These are phyloP conservation scores for Pluteus cervinus DNA, from an alignment of 768 basidiomycete genomes.

Conservation along the genomic window DNA sequence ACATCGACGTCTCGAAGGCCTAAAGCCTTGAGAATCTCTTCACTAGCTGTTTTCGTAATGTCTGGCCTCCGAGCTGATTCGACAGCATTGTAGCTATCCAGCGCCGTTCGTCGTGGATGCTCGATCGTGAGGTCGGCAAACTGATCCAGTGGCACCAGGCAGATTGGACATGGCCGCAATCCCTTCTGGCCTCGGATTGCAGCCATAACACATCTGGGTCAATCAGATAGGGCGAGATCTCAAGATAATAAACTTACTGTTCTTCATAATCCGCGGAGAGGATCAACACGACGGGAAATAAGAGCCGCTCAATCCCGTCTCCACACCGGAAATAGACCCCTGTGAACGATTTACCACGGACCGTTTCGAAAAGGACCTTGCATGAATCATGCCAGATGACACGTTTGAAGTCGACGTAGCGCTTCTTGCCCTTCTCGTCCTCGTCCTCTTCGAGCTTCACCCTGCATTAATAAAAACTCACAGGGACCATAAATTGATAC, in stretches of 20 bases:
- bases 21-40: conserved; percentile 14
- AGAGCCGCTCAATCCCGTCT: conserved; percentile 13
- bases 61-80: conserved; percentile 8
- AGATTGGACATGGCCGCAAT: conserved; percentile 30
- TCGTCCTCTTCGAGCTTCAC: conserved; percentile 25
- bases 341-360: conserved; percentile 11
- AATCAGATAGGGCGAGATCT: no score
- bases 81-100: conserved; percentile 12
- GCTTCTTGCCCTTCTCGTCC: conserved; percentile 19
- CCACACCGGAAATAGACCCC: conserved; percentile 21
- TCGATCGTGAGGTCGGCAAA: conserved; percentile 15
- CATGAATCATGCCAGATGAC: conserved; percentile 32
- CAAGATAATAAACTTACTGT: no score
- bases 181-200: conserved; percentile 23
- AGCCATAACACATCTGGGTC: conserved; percentile 31
- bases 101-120: conserved; percentile 12
- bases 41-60: conserved; percentile 7
- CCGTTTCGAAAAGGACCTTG: conserved; percentile 18
- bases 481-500: conserved; percentile 4
- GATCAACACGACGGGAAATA: conserved; percentile 28
- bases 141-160: conserved; percentile 23
- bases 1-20: conserved; percentile 20
- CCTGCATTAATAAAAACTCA: conserved; percentile 2
- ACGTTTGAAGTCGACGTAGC: conserved; percentile 25
- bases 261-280: conserved; percentile 36